Base-by-base conservation (phyloP, 2,329 filamentous ascomycete genomes). In the Septoria petroselini region DNA sequence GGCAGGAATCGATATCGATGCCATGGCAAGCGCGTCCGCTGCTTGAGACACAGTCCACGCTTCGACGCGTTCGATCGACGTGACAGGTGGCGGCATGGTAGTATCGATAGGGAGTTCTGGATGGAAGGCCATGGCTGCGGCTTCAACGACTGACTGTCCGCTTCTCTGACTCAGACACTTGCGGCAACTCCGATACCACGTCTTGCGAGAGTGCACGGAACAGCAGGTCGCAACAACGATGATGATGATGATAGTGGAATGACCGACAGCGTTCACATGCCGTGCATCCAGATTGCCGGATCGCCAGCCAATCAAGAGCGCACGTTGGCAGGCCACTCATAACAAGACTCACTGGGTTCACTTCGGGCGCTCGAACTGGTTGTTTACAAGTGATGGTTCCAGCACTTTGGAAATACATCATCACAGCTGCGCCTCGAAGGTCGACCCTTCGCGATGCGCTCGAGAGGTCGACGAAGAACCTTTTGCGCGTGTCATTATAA, bases 21-120 rank as follows among this genome's bases (percentile, higher is more conserved):
- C 65, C 21, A 68, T 64, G 48, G 64, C 64, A 42, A 76, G 60
- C 18, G 69, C 70, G 33, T 71, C 69, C 18, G 73, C 70, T 25
- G 71, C 69, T 48, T 75, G 69, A 46, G 71, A 69, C 8, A 66
- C 62, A 17, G 73, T 75, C 74, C 74, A 77, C 47, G 73, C 71
- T 61, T 74, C 72, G 41, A 76, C 58, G 42, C 63, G 60, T 44
- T 66, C 62, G 42, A 57, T 57, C 23, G 58, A 50, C 7, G 54
- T 55, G 30, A 50, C 50, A 33, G 50, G 58, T 48, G 41, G 52
- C 48, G 50, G 44, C 19, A 21, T 17, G 23, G 21, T 9, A 27
- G 23, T 5, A 9, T 27, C 39, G 47, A 35, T 46, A 17, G 39
- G 12, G 19, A 58, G 35, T 19, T 54, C 52, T 19, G 55, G 53